phyloP scores from a whole-genome alignment of 2,329 filamentous ascomycete species.

The Paracoccidioides brasiliensis region DNA sequence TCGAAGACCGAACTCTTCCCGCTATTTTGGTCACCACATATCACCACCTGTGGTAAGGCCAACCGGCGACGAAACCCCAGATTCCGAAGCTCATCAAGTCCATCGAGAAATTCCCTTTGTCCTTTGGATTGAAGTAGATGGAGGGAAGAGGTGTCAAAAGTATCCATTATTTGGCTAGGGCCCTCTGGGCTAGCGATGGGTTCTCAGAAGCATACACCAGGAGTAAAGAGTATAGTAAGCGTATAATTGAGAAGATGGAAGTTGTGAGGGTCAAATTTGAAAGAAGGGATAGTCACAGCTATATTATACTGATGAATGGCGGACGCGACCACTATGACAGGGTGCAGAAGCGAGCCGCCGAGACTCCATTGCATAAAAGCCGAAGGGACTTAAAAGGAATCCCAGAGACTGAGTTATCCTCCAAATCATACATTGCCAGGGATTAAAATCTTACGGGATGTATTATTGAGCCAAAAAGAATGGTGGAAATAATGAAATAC shows the following conservation, averaged over 20 bases:
- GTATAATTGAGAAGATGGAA: background rate
- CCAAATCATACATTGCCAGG: background rate
- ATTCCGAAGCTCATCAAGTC: constrained; percentile 12
- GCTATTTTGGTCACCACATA: constrained; percentile 11
- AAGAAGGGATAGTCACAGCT: background rate
- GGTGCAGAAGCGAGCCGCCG: background rate
- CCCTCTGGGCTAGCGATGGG: background rate
- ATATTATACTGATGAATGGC: background rate
- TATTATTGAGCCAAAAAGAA: background rate
- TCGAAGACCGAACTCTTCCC: constrained; percentile 13
- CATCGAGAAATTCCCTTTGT: constrained; percentile 9
- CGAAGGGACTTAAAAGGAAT: background rate
- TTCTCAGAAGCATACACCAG: background rate
- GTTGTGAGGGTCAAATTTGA: background rate
- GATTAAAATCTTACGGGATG: background rate
- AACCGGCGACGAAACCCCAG: constrained; percentile 10
- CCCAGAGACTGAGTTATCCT: background rate
- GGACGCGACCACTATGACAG: background rate
- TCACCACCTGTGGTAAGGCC: constrained; percentile 9
- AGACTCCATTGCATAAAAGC: background rate
- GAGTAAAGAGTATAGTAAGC: background rate
- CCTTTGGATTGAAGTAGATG: constrained; percentile 10
- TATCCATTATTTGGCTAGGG: background rate
- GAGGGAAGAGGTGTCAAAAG: constrained; percentile 4
- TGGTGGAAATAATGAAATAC: background rate